phyloP scores from a whole-genome alignment of 1,284 basidiomycete genomes.

The Omphalotus olearius region DNA sequence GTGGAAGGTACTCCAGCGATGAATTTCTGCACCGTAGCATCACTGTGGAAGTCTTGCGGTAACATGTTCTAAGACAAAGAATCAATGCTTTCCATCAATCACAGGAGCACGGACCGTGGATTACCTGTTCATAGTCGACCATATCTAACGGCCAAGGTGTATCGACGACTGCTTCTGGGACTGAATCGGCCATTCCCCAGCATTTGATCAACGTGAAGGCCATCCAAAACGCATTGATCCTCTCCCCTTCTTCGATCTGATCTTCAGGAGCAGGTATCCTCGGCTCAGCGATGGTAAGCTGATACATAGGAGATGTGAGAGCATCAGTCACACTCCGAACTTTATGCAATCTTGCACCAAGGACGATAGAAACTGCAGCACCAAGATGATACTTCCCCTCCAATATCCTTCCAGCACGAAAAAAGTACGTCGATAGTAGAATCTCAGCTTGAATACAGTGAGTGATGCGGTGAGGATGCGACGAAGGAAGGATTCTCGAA shows the following conservation, averaged over 20 bases:
- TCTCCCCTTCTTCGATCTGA: conserved; percentile 10
- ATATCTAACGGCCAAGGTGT: conserved; percentile 11
- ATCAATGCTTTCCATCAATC: not conserved
- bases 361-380: conserved; percentile 6
- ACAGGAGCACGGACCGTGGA: not conserved
- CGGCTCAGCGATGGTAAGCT: not conserved
- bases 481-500: conserved; percentile 1
- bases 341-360: conserved; percentile 9
- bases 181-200: conserved; percentile 7
- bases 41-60: not conserved
- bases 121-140: conserved; percentile 8
- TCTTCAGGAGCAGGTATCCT: conserved; percentile 1
- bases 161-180: conserved; percentile 3
- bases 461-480: conserved; percentile 3
- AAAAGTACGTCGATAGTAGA: conserved; percentile 6
- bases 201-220: conserved; percentile 7
- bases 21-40: conserved; percentile 7
- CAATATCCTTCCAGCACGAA: conserved; percentile 8
- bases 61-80: not conserved
- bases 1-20: not conserved
- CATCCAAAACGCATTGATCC: conserved; percentile 14
- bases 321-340: conserved; percentile 4
- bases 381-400: conserved; percentile 13
- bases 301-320: not conserved
- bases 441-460: conserved; percentile 11